These are phyloP conservation scores for Suhomyces vadensis DNA, from an alignment of 805 yeast genomes.

Conservation along the genomic window DNA sequence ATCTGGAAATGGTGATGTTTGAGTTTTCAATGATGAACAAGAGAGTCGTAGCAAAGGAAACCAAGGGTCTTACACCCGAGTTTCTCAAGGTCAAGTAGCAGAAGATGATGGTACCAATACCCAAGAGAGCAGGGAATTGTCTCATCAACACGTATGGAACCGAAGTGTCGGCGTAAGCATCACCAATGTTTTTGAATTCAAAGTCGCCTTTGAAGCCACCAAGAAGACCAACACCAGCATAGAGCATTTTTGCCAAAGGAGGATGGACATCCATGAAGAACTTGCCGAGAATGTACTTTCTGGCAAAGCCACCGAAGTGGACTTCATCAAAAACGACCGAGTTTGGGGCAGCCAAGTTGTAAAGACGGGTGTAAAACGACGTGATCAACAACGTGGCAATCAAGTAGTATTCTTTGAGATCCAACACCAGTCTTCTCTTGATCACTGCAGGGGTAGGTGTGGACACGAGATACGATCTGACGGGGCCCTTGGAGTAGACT, in stretches of 20 bases:
- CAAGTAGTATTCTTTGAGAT: constrained; percentile 25
- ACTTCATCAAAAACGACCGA: constrained; percentile 92
- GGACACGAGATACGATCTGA: constrained; percentile 56
- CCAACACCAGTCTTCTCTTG: constrained; percentile 22
- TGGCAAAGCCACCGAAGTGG: constrained; percentile 95
- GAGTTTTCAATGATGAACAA: constrained; percentile 68
- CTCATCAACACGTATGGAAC: constrained; percentile 73
- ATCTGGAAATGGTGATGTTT: constrained; percentile 69
- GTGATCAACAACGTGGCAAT: constrained; percentile 45
- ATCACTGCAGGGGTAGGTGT: constrained; percentile 45
- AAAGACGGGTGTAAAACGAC: constrained; percentile 61
- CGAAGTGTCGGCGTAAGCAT: constrained; percentile 49
- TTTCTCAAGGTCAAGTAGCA: constrained; percentile 67
- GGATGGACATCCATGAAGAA: constrained; percentile 80
- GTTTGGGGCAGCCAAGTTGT: constrained; percentile 63
- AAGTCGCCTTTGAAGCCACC: constrained; percentile 77
- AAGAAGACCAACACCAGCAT: constrained; percentile 64
- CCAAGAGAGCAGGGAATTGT: constrained; percentile 64
- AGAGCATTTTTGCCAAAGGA: constrained; percentile 74
- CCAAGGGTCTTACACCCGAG: constrained; percentile 67
- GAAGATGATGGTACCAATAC: constrained; percentile 65
- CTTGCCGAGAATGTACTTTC: constrained; percentile 65
- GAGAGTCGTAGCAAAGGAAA: constrained; percentile 58
- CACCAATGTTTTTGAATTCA: constrained; percentile 66
- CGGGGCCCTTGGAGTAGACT: constrained; percentile 45